Evolutionary conservation across 2,329 filamentous ascomycete species (phyloP).

Genomic region (Aspergillus tamarii): DNA sequence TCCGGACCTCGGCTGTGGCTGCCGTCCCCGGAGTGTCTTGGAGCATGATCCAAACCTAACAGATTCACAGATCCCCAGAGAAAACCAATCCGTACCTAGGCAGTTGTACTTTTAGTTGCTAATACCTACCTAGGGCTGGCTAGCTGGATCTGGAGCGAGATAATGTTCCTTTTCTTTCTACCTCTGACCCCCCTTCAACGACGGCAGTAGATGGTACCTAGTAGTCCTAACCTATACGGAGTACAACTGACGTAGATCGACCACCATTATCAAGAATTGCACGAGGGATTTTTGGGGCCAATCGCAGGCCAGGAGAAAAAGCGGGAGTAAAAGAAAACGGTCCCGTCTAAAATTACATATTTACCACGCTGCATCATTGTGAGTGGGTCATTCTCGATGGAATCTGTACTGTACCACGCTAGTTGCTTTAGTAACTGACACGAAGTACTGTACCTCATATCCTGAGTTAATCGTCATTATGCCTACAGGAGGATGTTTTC

Average conservation of each 20-base stretch:
- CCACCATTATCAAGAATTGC: constrained; percentile 1
- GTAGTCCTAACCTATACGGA: background rate
- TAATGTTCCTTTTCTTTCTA: background rate
- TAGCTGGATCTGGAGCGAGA: background rate
- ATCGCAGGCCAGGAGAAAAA: constrained; percentile 16
- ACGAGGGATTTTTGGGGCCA: constrained; percentile 29
- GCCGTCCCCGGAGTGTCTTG: background rate
- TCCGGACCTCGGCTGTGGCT: constrained; percentile 14
- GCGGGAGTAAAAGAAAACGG: constrained; percentile 11
- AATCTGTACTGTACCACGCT: constrained; percentile 8
- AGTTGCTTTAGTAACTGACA: background rate
- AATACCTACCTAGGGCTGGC: background rate
- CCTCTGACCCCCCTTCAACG: background rate
- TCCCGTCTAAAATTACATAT: constrained; percentile 18
- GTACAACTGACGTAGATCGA: constrained; percentile 9
- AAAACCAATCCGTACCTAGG: background rate
- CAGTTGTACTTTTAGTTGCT: background rate
- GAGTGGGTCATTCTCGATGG: constrained; percentile 8
- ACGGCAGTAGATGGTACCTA: background rate
- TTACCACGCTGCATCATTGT: constrained; percentile 15
- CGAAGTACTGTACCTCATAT: background rate
- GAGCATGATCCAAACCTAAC: background rate
- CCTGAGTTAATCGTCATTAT: background rate
- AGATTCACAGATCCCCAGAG: background rate
- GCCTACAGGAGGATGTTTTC: background rate